A percentile compares a stretch with the other conserved stretches of the same genome.
Conservation (phyloP, 106 monocot species). For the Cymbidium sinense region DNA sequence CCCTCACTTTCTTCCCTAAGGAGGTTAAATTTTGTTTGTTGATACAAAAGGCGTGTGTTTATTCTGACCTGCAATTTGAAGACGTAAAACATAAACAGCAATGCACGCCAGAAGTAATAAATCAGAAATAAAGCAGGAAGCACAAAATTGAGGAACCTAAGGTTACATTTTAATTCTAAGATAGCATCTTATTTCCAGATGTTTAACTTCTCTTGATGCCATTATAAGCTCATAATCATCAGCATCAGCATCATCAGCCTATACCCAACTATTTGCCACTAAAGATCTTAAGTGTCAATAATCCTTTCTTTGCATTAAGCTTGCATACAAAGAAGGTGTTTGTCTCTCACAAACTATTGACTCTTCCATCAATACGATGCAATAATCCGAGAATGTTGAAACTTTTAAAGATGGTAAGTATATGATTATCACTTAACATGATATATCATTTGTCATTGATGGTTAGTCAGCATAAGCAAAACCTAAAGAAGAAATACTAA, state of each 20-base stretch:
- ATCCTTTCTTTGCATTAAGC: too few relatives aligned
- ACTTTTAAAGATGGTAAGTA: too few relatives aligned
- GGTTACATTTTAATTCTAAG: neutral
- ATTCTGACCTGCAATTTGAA: slow-evolving; percentile 68
- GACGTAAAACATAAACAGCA: neutral
- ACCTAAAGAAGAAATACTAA: too few relatives aligned
- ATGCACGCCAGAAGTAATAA: neutral
- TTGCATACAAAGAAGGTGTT: too few relatives aligned
- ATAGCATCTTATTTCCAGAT: neutral
- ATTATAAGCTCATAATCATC: neutral
- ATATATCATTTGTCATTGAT: too few relatives aligned
- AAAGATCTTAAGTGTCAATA: too few relatives aligned
- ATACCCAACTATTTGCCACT: neutral
- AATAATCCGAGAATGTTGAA: too few relatives aligned
- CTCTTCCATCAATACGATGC: too few relatives aligned
- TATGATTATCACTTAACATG: too few relatives aligned
- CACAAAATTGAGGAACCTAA: neutral
- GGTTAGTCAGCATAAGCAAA: too few relatives aligned
- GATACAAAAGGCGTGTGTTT: slow-evolving; percentile 95
- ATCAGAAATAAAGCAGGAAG: slow-evolving; percentile 4
- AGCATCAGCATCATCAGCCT: neutral
- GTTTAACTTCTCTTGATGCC: neutral
- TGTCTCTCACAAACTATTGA: too few relatives aligned
- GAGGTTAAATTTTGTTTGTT: slow-evolving; percentile 99
- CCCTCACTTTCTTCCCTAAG: slow-evolving; percentile 98